Evolutionary conservation across 805 yeast genomes (phyloP), one percentile per base, ranked within the genome.

Genomic region (Maudiozyma serrabonitensis): DNA sequence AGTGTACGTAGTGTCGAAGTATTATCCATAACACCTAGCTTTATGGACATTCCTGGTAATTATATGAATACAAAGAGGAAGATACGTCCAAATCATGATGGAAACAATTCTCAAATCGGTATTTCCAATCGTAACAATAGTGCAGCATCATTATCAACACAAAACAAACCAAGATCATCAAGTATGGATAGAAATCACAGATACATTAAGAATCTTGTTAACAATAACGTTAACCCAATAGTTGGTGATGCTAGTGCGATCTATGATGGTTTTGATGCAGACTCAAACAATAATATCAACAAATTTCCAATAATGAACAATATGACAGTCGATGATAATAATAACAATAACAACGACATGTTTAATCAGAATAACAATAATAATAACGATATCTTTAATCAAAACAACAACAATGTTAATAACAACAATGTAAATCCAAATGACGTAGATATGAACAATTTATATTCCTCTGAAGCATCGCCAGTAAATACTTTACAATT

Each of bases 11-110:
- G 67, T 47, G 72, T 69, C 5, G 75, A 70, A 51, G 74, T 69
- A 5, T 48, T 70, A 13, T 68, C 74, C 0, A 48, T 71, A 42
- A 70, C 72, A 5, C 74, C 75, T 6, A 64, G 71, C 43, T 70
- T 70, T 47, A 62, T 68, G 64, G 75, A 71, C 52, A 65, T 65
- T 38, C 69, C 69, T 6, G 64, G 59, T 1, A 43, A 45, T 39
- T 50, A 46, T 9, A 21, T 28, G 13, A 42, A 32, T 16, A n/a
- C 40, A 11, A 41, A 45, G 39, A 46, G 48, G 26, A 45, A 41
- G 15, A 16, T 11, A 4, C 43, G 32, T 13, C 19, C 32, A 16
- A 23, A 35, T 13, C 37, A 39, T 28, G 43, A 43, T 4, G 15
- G 26, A 8, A 46, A 21, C 12, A 16, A n/a, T 19, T 2, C 34